Base-by-base conservation (phyloP, 1,139 yeast genomes). In the Sugiyamaella paludigena region DNA sequence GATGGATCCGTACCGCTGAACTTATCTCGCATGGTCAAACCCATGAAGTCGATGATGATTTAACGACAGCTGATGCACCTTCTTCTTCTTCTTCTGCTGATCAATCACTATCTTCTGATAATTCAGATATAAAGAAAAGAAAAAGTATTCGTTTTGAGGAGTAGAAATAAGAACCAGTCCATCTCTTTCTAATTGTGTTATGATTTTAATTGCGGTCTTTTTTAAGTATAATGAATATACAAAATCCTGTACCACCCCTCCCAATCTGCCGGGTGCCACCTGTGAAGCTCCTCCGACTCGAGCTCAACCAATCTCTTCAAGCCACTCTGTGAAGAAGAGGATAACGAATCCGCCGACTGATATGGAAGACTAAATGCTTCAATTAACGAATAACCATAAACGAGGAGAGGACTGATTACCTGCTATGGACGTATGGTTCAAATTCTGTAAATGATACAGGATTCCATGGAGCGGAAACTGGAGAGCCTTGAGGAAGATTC, bases 1-100 rank as follows among this genome's bases (percentile, higher is more conserved):
- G 98, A 65, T 92, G 98, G 98, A 80, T 91, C 27, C 78, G 98
- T 58, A 87, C 95, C 0, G 98, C 98, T 0, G 96, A 89, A 67
- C 76, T 91, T 60, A 82, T 86, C 15, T 48, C 58, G 15, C 50
- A 49, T 15, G 55, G 54, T 13, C 54, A 55, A 42, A 45, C 50
- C 16, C 43, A 48, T 34, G 46, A 43, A 11, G 40, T 28, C 7
- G 43, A 32, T 26, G 35, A 34, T 12, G 24, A 49, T 19, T 19
- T 5, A 3, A 4, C 24, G 5, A 4, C 24, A 19, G 15, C 19
- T 16, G 13, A 40, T 15, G 19, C 26, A 9, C 27, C 44, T 30
- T 15, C 48, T 10, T 34, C 28, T 19, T 29, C 37, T 19, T 15
- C 40, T 27, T 19, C 46, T 9, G 40, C 38, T 9, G 13, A 49